These are phyloP conservation scores for Glycyrrhiza uralensis DNA, from an alignment of 306 rosid genomes.

Conservation along the genomic window DNA sequence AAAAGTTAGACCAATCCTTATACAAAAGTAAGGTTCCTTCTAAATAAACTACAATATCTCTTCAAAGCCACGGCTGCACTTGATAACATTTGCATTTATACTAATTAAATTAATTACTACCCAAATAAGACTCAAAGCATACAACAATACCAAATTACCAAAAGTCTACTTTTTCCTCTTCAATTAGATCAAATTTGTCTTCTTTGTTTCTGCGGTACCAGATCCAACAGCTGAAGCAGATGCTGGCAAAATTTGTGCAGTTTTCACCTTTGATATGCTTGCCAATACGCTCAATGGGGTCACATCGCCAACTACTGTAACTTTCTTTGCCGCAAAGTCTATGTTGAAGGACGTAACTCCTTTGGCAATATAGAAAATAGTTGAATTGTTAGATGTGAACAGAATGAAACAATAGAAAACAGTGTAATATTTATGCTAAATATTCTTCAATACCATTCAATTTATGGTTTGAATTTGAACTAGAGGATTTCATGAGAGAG, in stretches of 20 bases:
- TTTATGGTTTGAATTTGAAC: background rate
- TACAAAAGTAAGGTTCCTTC: background rate
- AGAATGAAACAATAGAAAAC: background rate
- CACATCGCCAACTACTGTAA: conserved; percentile 81
- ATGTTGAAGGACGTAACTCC: conserved; percentile 85
- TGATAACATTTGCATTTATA: conserved; percentile 36
- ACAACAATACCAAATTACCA: background rate
- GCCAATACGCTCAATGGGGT: conserved; percentile 77
- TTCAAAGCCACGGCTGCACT: conserved; percentile 15
- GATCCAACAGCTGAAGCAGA: conserved; percentile 23
- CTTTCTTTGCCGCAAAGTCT: conserved; percentile 85
- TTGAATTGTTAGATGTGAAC: background rate
- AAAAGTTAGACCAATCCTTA: conserved; percentile 5
- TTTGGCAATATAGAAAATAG: conserved; percentile 2
- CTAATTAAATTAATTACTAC: conserved; percentile 1
- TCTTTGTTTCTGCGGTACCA: conserved; percentile 32
- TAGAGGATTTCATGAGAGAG: background rate
- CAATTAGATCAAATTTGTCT: conserved; percentile 3
- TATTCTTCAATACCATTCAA: background rate
- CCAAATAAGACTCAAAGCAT: conserved; percentile 22
- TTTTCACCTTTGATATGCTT: conserved; percentile 87
- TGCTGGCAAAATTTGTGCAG: conserved; percentile 69
- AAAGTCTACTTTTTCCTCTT: conserved; percentile 1
- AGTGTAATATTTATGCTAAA: too few relatives aligned
- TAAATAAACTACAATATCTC: background rate